Conservation (phyloP, 179 eudicot species). For the Spergularia azorica region DNA sequence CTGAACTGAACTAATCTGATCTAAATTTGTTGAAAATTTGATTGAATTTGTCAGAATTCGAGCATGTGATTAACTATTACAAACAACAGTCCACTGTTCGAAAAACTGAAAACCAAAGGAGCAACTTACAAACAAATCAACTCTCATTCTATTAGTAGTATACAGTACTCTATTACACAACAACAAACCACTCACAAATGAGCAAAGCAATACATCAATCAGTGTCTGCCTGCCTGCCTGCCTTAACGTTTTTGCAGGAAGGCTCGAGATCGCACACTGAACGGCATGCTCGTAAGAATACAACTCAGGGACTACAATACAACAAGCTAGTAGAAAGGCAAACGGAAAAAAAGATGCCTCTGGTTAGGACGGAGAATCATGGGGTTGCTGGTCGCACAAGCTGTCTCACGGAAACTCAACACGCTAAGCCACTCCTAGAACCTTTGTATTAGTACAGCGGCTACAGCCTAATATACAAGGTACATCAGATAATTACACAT, state of each 20-base stretch:
- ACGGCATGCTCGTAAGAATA: constrained; percentile 15
- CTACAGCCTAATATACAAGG: constrained; percentile 33
- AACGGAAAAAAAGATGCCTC: constrained; percentile 27
- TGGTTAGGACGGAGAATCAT: constrained; percentile 10
- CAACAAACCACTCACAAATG: constrained; percentile 20
- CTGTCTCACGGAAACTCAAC: constrained; percentile 13
- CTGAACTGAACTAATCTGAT: no score
- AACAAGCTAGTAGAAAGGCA: constrained; percentile 15
- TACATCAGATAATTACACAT: constrained; percentile 33
- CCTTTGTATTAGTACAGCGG: constrained; percentile 30
- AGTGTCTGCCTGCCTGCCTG: constrained; percentile 25
- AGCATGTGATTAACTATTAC: no score
- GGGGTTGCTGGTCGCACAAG: constrained; percentile 9
- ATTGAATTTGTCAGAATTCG: no score
- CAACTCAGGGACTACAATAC: constrained; percentile 26
- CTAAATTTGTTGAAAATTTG: no score
- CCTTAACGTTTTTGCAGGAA: constrained; percentile 13
- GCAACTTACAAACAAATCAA: neutral
- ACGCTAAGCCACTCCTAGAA: constrained; percentile 21
- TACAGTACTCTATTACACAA: constrained; percentile 5
- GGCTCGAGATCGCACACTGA: neutral
- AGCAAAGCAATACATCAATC: constrained; percentile 28
- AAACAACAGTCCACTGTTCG: no score
- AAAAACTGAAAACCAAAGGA: no score
- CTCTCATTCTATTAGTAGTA: neutral